phyloP scores from a whole-genome alignment of 2,329 filamentous ascomycete genomes.

The Fusarium phyllophilum region DNA sequence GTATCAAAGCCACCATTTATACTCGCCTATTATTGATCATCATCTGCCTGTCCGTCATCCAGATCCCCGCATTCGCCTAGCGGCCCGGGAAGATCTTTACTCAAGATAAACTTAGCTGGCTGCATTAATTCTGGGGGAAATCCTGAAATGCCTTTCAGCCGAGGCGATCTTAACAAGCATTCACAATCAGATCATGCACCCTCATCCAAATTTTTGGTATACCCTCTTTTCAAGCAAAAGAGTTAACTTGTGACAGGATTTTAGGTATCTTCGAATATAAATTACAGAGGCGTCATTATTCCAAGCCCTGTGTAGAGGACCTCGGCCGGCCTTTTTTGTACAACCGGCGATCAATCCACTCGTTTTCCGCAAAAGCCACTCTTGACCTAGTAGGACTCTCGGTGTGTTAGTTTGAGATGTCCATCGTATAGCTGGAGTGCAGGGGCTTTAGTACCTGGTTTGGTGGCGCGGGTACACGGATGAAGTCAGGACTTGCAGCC shows the following conservation, averaged over 20 bases:
- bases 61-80: conserved; percentile 18
- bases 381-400: neutral
- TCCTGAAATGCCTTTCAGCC: neutral
- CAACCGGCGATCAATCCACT: conserved; percentile 16
- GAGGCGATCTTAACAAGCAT: neutral
- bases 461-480: conserved; percentile 13
- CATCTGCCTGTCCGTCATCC: conserved; percentile 7
- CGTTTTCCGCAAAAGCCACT: neutral
- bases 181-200: neutral
- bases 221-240: neutral
- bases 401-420: conserved; percentile 6
- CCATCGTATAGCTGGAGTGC: neutral
- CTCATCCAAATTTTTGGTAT: no score
- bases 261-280: neutral
- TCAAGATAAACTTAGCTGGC: conserved; percentile 13
- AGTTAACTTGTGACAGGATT: neutral
- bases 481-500: neutral
- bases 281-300: conserved; percentile 1
- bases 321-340: conserved; percentile 8
- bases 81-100: conserved; percentile 24
- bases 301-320: neutral
- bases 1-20: conserved; percentile 9
- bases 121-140: conserved; percentile 10
- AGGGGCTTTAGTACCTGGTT: conserved; percentile 20
- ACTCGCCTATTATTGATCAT: neutral